Base-by-base conservation (phyloP, 169 alveolate species). In the Plasmodium gonderi region DNA sequence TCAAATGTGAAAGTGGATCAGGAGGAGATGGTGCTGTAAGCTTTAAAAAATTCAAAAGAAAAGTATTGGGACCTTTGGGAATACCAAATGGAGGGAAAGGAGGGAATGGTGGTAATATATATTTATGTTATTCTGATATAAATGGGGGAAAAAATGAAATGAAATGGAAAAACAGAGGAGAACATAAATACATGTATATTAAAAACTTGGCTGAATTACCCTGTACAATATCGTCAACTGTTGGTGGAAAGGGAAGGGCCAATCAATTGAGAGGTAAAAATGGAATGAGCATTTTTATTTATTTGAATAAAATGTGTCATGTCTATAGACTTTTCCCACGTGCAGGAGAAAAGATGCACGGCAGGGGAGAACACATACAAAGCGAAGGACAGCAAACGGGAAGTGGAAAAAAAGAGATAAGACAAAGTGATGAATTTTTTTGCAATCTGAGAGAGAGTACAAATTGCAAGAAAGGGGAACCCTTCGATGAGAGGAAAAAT, bases 41-140 rank as follows among this genome's bases (percentile, higher is more conserved):
- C 38, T 85, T 75, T 49, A 85, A 74, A 78, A 85, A 72, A 65
- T 85, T 42, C 45, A 85, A 75, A 75, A 76, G 87, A 67, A 85
- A 85, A 44, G 87, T 85, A 44, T 75, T 85, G 26, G 92, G 92
- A 14, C 9, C 65, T 6, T 54, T 85, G 68, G 92, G 92, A 2
- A 74, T 85, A 85, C 92, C 92, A 74, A 85, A 85, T 85, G 92
- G 92, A 17, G 92, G 92, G 4, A 85, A 85, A 60, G 92, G 92
- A 42, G 92, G 92, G 9, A 67, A 85, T 65, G 92, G 92, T 20
- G 92, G 92, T 1, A 65, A 76, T 60, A 67, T 85, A 44, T 85
- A 85, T 33, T 74, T 85, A 51, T 45, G 92, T 51, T 85, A 85
- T 75, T 51, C 74, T 29, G 20, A 47, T 54, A 26, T 29, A 23